Base-by-base conservation (phyloP, 2,329 filamentous ascomycete genomes). In the Zymoseptoria ardabiliae region DNA sequence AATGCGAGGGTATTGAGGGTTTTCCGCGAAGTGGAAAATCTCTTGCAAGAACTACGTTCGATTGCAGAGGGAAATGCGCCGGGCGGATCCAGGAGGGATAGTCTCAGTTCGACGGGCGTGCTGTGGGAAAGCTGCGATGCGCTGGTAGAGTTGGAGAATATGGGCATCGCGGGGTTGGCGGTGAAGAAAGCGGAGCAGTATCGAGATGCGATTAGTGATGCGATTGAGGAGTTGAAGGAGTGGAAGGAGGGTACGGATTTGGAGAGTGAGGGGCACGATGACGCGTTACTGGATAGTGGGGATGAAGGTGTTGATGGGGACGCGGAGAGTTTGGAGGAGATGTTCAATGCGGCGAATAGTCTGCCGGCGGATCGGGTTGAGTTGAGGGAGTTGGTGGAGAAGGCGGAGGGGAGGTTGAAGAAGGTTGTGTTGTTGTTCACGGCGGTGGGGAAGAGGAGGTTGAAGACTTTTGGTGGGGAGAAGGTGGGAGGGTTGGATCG, bases 91-190 rank as follows among this genome's bases (percentile, higher is more conserved):
- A 73, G 57, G 66, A 74, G 72, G 73, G 81, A 77, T 66, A 79
- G 73, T 63, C 77, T 86, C 56, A 81, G 83, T 5, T 79, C 84
- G 1, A 94, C 91, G 0, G 91, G 90, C 10, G 80, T 91, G 4
- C 77, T 96, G 1, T 97, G 92, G 92, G 84, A 89, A 57, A 83
- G 86, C 6, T 97, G 92, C 68, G 92, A 97, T 74, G 81, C 83
- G 7, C 71, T 96, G 17, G 76, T 85, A 2, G 78, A 79, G 8
- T 75, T 96, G 48, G 82, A 85, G 54, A 79, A 79, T 5, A 75
- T 85, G 22, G 91, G 91, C 0, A 81, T 95, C 4, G 83, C 82
- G 0, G 89, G 87, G 0, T 78, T 91, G 59, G 81, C 93, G 53
- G 80, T 88, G 0, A 79, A 82, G 65, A 91, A 88, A 70, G 87